Evolutionary conservation across 306 rosid genomes (phyloP), one percentile per base, ranked within the genome.

Genomic region (Medicago arabica): DNA sequence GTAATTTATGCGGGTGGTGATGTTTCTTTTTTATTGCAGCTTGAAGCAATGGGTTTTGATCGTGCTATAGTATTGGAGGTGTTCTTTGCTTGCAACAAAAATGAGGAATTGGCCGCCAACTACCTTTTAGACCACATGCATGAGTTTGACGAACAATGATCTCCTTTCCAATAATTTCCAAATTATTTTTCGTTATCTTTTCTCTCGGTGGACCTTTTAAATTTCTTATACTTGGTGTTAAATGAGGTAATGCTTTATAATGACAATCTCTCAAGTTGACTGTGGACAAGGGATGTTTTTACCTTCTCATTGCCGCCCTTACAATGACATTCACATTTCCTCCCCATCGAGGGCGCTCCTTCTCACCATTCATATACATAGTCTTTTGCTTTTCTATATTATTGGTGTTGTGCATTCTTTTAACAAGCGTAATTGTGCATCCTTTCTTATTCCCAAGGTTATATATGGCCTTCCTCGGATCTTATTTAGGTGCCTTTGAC

Each of bases 81-180:
- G 46, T 93, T 67, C 82, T 88, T 93, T 8, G 94, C 98, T 0
- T 93, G 97, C 80, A 91, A 93, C 96, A 93, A 88, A 78, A 91
- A 89, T 9, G 98, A 93, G 83, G 98, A 93, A 47, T 54, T 93
- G 85, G 97, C 97, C 54, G 98, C 98, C 55, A 93, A 93, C 90
- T 93, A 89, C 54, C 98, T 93, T 70, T 76, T 93, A 67, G 97
- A 93, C 85, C 97, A 93, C 83, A 87, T 84, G 74, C 90, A 93
- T 75, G 97, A 93, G 85, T 93, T 91, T 23, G 96, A 89, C 44
- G 98, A 90, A 31, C 88, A 88, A 86, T 68, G 39, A 47, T 55
- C 8, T 40, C 59, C 50, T 21, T 51, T 59, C 19, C 34, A 64
- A 65, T 69, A 44, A 17, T 44, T 59, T 74, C 17, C 69, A 76